A percentile compares a stretch with the other conserved stretches of the same genome.
Conservation (phyloP, 1,284 basidiomycete genomes). For the Hemileia vastatrix region DNA sequence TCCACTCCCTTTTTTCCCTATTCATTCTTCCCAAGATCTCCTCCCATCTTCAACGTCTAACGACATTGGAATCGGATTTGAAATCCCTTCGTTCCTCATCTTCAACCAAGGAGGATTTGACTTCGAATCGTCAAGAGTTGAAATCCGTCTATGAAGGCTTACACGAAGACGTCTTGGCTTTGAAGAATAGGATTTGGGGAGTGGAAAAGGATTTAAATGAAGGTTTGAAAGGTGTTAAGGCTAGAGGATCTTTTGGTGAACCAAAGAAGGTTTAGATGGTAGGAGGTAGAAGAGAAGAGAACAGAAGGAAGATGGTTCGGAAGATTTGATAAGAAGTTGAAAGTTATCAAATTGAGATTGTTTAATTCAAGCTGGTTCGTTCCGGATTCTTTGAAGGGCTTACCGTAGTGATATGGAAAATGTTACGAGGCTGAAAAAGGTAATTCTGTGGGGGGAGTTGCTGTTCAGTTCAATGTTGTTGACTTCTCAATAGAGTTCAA, state of each 20-base stretch:
- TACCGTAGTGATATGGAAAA: no score
- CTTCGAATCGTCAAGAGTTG: conserved; percentile 26
- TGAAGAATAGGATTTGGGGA: conserved; percentile 27
- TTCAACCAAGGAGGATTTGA: conserved; percentile 25
- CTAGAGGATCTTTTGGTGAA: background rate
- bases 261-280: background rate
- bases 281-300: no score
- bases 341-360: no score
- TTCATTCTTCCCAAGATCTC: conserved; percentile 26
- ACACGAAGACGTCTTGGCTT: conserved; percentile 29
- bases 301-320: no score
- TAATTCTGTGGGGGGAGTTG: no score
- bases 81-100: conserved; percentile 26
- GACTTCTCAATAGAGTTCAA: no score
- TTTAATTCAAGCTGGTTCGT: no score
- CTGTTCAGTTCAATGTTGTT: no score
- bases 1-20: background rate
- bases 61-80: conserved; percentile 31
- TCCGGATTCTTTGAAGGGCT: no score
- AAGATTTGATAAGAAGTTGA: no score
- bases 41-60: conserved; percentile 26
- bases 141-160: conserved; percentile 32
- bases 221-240: background rate
- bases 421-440: no score
- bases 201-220: background rate